A percentile compares a stretch with the other conserved stretches of the same genome.
These are phyloP conservation scores for Zygoascus tannicola DNA, from an alignment of 805 yeast species.

Conservation along the genomic window DNA sequence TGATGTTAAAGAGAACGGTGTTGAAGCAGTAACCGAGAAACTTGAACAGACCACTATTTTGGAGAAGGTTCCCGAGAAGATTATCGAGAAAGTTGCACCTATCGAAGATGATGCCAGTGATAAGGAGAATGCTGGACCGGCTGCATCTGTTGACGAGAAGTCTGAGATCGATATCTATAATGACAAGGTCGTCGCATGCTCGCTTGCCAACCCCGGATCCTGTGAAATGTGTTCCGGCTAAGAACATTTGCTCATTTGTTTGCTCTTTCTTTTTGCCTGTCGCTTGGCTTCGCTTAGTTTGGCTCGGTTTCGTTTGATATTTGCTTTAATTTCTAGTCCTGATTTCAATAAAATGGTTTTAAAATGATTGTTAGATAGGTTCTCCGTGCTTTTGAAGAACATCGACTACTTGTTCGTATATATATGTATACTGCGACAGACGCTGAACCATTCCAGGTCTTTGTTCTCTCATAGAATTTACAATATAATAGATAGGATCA, in stretches of 20 bases:
- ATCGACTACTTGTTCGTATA: constrained; percentile 21
- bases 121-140: constrained; percentile 34
- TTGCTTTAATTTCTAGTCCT: too few relatives aligned
- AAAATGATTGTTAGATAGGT: constrained; percentile 1
- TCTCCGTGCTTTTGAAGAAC: too few relatives aligned
- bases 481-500: constrained; percentile 24
- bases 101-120: constrained; percentile 25
- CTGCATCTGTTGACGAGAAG: constrained; percentile 27
- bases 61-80: constrained; percentile 12
- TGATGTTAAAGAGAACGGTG: constrained; percentile 14
- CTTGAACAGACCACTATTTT: constrained; percentile 7
- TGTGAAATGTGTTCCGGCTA: constrained; percentile 99
- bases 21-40: neutral
- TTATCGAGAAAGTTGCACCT: constrained; percentile 23
- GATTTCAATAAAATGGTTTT: too few relatives aligned
- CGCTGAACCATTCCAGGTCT: constrained; percentile 36
- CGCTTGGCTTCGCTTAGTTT: too few relatives aligned
- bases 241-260: neutral
- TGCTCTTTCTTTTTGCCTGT: constrained; percentile 2
- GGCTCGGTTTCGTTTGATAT: too few relatives aligned
- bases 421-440: constrained; percentile 29
- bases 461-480: constrained; percentile 31
- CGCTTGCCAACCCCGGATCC: constrained; percentile 92
- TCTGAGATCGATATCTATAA: constrained; percentile 75
- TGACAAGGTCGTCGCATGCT: constrained; percentile 91